Conservation (phyloP, 176 grass and related monocot genomes). For the Ananas comosus region DNA sequence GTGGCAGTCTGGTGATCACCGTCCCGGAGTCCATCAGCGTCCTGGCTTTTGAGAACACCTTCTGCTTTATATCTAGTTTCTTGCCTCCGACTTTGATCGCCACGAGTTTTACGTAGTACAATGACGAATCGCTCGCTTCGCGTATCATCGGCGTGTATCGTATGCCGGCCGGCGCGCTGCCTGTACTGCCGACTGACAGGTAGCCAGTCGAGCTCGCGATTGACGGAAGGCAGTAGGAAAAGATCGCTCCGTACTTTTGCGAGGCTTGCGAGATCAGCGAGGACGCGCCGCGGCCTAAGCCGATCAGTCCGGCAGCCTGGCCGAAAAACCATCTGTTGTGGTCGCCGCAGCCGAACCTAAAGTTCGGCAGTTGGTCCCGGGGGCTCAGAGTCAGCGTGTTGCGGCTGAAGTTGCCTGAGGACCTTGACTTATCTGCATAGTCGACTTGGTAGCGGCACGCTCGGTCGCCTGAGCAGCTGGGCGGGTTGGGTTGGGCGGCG, state of each 20-base stretch:
- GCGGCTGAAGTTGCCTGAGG: slow-evolving; percentile 43
- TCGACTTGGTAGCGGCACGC: slow-evolving; percentile 52
- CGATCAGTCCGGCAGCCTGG: slow-evolving; percentile 44
- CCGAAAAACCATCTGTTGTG: slow-evolving; percentile 39
- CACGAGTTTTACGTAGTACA: slow-evolving; percentile 58
- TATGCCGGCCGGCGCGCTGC: slow-evolving; percentile 17
- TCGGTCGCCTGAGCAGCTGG: slow-evolving; percentile 16
- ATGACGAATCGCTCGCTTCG: slow-evolving; percentile 26
- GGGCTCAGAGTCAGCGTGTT: slow-evolving; percentile 45
- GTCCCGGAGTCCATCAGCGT: slow-evolving; percentile 68
- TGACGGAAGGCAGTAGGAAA: slow-evolving; percentile 89
- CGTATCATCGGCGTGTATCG: slow-evolving; percentile 53
- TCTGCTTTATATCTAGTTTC: not conserved
- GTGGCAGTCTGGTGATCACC: slow-evolving; percentile 69
- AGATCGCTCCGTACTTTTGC: slow-evolving; percentile 37
- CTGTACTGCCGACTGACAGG: slow-evolving; percentile 32
- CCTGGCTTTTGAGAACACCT: slow-evolving; percentile 24
- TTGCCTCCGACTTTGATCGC: slow-evolving; percentile 45
- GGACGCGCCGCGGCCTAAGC: slow-evolving; percentile 46
- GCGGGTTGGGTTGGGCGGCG: slow-evolving; percentile 20
- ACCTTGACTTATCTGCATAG: slow-evolving; percentile 65
- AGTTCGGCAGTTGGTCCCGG: slow-evolving; percentile 24
- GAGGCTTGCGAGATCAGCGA: slow-evolving; percentile 60
- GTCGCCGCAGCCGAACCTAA: slow-evolving; percentile 71
- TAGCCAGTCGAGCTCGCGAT: slow-evolving; percentile 32